Evolutionary conservation across 371 early-diverging fungal genomes (phyloP).

Genomic region (Mortierella sp.): DNA sequence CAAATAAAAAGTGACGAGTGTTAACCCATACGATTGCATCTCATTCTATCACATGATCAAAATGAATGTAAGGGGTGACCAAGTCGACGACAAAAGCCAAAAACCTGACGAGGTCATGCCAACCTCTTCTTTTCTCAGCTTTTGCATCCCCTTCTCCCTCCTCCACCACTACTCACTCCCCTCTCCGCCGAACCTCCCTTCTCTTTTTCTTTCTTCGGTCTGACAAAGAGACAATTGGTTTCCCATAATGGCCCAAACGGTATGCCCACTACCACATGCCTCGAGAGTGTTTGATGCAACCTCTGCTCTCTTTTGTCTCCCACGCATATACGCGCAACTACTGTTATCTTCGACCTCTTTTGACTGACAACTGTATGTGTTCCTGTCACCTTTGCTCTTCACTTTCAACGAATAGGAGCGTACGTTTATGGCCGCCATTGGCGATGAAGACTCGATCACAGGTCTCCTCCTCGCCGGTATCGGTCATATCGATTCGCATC

Average conservation of each 20-base stretch:
- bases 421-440: slow-evolving; percentile 94
- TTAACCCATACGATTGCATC: neutral
- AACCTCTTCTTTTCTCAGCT: neutral
- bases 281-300: no score
- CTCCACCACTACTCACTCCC: neutral
- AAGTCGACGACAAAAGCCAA: neutral
- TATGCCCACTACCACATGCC: slow-evolving; percentile 4
- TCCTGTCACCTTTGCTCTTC: neutral
- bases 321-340: neutral
- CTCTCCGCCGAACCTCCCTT: neutral
- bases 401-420: slow-evolving; percentile 70
- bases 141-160: slow-evolving; percentile 1
- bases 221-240: slow-evolving; percentile 10
- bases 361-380: neutral
- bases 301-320: neutral
- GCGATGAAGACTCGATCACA: slow-evolving; percentile 99
- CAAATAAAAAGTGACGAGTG: slow-evolving; percentile 4
- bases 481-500: slow-evolving; percentile 90
- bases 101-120: neutral
- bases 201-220: neutral
- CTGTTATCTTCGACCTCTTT: neutral
- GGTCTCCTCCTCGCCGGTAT: slow-evolving; percentile 97
- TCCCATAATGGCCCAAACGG: slow-evolving; percentile 47
- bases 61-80: neutral
- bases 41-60: neutral